phyloP scores from a whole-genome alignment of 2,329 filamentous ascomycete species.

The Neocucurbitaria cava region DNA sequence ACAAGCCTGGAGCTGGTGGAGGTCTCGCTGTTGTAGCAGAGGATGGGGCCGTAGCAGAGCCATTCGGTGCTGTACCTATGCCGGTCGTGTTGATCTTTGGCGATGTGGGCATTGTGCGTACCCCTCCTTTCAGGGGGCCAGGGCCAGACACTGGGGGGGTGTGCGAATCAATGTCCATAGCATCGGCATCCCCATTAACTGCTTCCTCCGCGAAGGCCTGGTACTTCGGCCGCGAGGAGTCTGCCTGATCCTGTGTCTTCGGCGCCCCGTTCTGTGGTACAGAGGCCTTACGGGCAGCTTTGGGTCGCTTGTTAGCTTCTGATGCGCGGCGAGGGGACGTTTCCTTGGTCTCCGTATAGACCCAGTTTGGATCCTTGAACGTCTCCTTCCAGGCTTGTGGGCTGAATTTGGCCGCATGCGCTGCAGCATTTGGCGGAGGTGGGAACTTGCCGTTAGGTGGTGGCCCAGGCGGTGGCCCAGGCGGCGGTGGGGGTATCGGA shows the following conservation, averaged over 20 bases:
- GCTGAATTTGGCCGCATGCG: constrained; percentile 49
- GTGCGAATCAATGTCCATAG: constrained; percentile 57
- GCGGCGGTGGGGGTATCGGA: constrained; percentile 41
- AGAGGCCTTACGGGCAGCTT: constrained; percentile 38
- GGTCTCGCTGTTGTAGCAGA: constrained; percentile 21
- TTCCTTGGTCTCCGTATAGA: constrained; percentile 36
- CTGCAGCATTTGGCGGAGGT: constrained; percentile 22
- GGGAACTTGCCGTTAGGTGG: constrained; percentile 35
- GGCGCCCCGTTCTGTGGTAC: constrained; percentile 37
- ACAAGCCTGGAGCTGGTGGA: constrained; percentile 26
- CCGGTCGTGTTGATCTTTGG: constrained; percentile 11
- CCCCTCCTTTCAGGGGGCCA: constrained; percentile 12
- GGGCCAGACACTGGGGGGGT: constrained; percentile 30
- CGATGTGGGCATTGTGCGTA: constrained; percentile 6
- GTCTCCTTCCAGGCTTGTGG: constrained; percentile 52
- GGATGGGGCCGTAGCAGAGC: constrained; percentile 19
- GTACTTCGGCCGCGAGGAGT: constrained; percentile 34
- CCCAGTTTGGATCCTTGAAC: constrained; percentile 54
- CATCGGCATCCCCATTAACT: constrained; percentile 42
- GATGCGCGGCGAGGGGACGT: constrained; percentile 41
- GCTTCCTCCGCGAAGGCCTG: constrained; percentile 42
- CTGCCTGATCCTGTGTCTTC: constrained; percentile 39
- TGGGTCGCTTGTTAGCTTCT: constrained; percentile 34
- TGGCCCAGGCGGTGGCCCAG: constrained; percentile 37
- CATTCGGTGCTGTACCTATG: constrained; percentile 20